Conservation (phyloP, 805 yeast species). For the Candida xyloterini region DNA sequence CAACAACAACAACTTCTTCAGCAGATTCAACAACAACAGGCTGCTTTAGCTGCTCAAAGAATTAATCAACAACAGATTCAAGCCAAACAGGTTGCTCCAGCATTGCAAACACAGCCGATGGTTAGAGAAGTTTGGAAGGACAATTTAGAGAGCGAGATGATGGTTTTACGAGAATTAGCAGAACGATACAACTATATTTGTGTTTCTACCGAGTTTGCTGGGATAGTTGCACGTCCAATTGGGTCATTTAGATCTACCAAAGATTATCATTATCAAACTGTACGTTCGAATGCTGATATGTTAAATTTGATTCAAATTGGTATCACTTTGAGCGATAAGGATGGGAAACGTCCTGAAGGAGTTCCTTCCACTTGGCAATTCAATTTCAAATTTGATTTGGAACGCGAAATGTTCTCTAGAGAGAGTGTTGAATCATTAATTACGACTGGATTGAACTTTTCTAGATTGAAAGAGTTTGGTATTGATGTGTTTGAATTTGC, state of each 20-base stretch:
- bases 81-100: conserved; percentile 19
- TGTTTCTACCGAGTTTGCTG: conserved; percentile 91
- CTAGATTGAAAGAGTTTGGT: conserved; percentile 69
- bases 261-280: conserved; percentile 94
- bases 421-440: conserved; percentile 79
- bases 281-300: conserved; percentile 87
- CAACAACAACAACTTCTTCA: conserved; percentile 23
- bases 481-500: conserved; percentile 79
- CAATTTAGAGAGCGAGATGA: conserved; percentile 66
- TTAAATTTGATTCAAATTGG: conserved; percentile 85
- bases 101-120: conserved; percentile 39
- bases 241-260: conserved; percentile 86
- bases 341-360: conserved; percentile 65
- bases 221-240: conserved; percentile 92
- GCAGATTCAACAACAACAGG: conserved; percentile 25
- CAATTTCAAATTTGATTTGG: conserved; percentile 79
- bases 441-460: conserved; percentile 81
- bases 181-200: conserved; percentile 58
- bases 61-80: conserved; percentile 18
- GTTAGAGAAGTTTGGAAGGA: conserved; percentile 73
- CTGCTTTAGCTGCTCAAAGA: conserved; percentile 21
- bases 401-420: conserved; percentile 78
- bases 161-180: conserved; percentile 54
- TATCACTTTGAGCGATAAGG: conserved; percentile 64
- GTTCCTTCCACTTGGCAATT: conserved; percentile 91